Base-by-base conservation (phyloP, 1,284 basidiomycete genomes). In the Leccinum brunneo-olivaceum region DNA sequence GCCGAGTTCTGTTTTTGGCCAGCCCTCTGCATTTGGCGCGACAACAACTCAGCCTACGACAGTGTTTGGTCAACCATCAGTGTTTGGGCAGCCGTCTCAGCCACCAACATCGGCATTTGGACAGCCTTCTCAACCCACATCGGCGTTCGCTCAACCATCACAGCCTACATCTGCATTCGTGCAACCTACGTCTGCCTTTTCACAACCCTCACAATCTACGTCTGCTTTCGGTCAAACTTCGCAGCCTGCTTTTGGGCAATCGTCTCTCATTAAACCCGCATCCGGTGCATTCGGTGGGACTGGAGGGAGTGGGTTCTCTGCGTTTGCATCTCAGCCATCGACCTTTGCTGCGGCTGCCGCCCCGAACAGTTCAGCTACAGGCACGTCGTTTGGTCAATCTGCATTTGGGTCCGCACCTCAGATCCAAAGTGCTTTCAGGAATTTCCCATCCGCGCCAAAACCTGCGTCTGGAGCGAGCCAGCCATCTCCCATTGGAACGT, bases 1-100 rank as follows among this genome's bases (percentile, higher is more conserved):
- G 29, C 27, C 60, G 1, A 53, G 59, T 20, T 68, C 70, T n/a
- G 67, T 58, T 2, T 72, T 76, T 50, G 70, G 66, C 0, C 70
- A 72, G 44, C 62, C 68, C 1, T 56, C 67, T 5, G 64, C 62
- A n/a, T 69, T 71, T 35, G 63, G 65, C 0, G 56, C 62, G 43
- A 35, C 59, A 39, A 60, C 61, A 39, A 60, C 61, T 2, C 64
- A 67, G 44, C 34, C 58, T 11, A 48, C 54, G 0, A 67, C 74
- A 28, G 66, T 61, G 0, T 70, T 72, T 46, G 65, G 60, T 16
- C 61, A 60, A 19, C 53, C 58, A 27, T 53, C 56, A 11, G 64
- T 49, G 6, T 71, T 71, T 45, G 62, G 64, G 12, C 57, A 64
- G 41, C 43, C 58, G 7, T 47, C 55, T 2, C 51, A 41, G 50